Evolutionary conservation across 2,329 filamentous ascomycete genomes (phyloP).

Genomic region (Phoma sp.): DNA sequence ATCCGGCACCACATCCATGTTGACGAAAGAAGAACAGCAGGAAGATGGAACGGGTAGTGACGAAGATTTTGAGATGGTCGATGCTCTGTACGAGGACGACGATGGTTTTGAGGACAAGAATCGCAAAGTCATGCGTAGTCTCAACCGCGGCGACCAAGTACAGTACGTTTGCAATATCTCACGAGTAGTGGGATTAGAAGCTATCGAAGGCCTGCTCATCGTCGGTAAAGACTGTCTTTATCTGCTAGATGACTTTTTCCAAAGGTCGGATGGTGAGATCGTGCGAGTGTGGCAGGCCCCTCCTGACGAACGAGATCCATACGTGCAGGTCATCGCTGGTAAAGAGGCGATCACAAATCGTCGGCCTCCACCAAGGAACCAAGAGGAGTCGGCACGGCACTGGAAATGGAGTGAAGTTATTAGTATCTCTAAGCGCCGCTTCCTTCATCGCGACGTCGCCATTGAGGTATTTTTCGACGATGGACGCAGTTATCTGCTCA

Average conservation of each 20-base stretch:
- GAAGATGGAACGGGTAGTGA: slow-evolving; percentile 61
- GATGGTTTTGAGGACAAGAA: slow-evolving; percentile 97
- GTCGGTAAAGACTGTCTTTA: slow-evolving; percentile 91
- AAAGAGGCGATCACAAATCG: slow-evolving; percentile 66
- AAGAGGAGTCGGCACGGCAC: slow-evolving; percentile 76
- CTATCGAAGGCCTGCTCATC: slow-evolving; percentile 90
- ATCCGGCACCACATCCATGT: slow-evolving; percentile 30
- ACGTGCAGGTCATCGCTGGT: slow-evolving; percentile 89
- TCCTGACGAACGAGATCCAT: slow-evolving; percentile 88
- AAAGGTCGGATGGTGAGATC: slow-evolving; percentile 92
- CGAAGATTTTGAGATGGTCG: slow-evolving; percentile 94
- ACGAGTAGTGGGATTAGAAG: slow-evolving; percentile 89
- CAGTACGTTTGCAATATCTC: slow-evolving; percentile 96
- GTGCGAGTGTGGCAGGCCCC: slow-evolving; percentile 96
- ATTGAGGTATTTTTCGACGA: slow-evolving; percentile 99
- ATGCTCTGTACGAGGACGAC: slow-evolving; percentile 84
- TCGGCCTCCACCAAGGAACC: slow-evolving; percentile 37
- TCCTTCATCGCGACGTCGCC: slow-evolving; percentile 92
- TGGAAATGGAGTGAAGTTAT: slow-evolving; percentile 97
- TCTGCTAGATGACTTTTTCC: slow-evolving; percentile 95
- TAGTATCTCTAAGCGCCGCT: slow-evolving; percentile 93
- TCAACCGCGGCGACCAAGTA: slow-evolving; percentile 89
- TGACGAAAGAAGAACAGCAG: slow-evolving; percentile 27
- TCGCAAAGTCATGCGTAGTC: slow-evolving; percentile 91
- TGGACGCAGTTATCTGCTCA: slow-evolving; percentile 91